phyloP scores from a whole-genome alignment of 352 stramenopile genomes.

The Phytopythium kandeliae region DNA sequence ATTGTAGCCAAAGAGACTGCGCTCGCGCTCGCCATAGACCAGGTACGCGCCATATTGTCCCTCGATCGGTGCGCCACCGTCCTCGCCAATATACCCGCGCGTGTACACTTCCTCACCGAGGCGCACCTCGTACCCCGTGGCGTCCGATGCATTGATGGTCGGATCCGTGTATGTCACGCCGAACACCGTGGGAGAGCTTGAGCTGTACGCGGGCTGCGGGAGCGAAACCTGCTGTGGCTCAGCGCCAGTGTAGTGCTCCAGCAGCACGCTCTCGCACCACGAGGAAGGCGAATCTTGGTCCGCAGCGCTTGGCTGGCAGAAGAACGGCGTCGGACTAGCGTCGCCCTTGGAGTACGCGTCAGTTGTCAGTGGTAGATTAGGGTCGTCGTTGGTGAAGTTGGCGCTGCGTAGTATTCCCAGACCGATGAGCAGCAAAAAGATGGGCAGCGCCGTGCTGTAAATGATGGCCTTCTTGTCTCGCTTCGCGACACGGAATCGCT shows the following conservation, averaged over 20 bases:
- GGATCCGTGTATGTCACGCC: slow-evolving; percentile 44
- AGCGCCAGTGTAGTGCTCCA: slow-evolving; percentile 27
- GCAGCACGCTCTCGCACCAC: slow-evolving; percentile 38
- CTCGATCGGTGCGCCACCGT: slow-evolving; percentile 4
- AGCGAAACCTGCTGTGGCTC: slow-evolving; percentile 16
- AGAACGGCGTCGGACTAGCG: slow-evolving; percentile 37
- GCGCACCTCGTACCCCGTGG: slow-evolving; percentile 36
- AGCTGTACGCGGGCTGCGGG: slow-evolving; percentile 23
- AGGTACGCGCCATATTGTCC: slow-evolving; percentile 50
- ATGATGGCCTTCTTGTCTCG: slow-evolving; percentile 55
- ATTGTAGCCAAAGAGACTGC: slow-evolving; percentile 57
- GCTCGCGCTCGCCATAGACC: slow-evolving; percentile 31
- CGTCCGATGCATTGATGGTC: slow-evolving; percentile 31
- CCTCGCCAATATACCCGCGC: slow-evolving; percentile 26
- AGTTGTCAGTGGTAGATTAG: slow-evolving; percentile 30
- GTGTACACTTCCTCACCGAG: slow-evolving; percentile 49
- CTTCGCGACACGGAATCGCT: slow-evolving; percentile 52
- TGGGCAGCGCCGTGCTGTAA: slow-evolving; percentile 47
- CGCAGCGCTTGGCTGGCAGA: slow-evolving; percentile 17
- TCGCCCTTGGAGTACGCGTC: slow-evolving; percentile 22
- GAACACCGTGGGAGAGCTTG: slow-evolving; percentile 46
- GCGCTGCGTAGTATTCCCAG: slow-evolving; percentile 39
- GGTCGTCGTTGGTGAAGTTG: slow-evolving; percentile 30
- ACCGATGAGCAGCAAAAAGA: slow-evolving; percentile 45
- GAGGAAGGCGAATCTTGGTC: slow-evolving; percentile 5